These are phyloP conservation scores for Hypoxylon sp. DNA, from an alignment of 2,329 filamentous ascomycete genomes.

Conservation along the genomic window DNA sequence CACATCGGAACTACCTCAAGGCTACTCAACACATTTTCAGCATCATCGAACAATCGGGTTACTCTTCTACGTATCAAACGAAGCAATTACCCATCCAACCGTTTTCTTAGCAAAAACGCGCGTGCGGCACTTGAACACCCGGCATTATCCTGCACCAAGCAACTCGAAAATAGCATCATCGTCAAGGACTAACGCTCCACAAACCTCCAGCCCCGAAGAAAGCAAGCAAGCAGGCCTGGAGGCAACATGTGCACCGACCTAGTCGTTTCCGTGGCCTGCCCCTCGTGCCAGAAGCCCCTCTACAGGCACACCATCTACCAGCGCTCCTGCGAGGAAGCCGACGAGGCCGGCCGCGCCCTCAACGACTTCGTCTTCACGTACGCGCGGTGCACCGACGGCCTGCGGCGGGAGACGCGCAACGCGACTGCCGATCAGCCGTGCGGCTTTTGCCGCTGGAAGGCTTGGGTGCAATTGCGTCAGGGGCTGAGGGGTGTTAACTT, in stretches of 20 bases:
- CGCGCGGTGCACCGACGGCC: conserved; percentile 13
- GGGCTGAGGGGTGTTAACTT: conserved; percentile 3
- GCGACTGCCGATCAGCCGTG: conserved; percentile 2
- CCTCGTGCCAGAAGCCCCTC: conserved; percentile 6
- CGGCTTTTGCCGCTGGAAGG: conserved; percentile 34
- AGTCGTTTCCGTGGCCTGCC: conserved; percentile 10
- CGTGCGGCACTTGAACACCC: not conserved
- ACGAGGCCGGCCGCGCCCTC: conserved; percentile 1
- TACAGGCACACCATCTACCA: conserved; percentile 19
- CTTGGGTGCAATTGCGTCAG: conserved; percentile 15
- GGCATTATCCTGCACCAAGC: not conserved
- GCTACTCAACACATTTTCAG: not conserved
- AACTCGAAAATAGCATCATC: not conserved
- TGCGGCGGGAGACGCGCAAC: conserved; percentile 9
- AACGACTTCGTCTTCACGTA: conserved; percentile 3
- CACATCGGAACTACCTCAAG: not conserved
- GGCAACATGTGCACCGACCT: conserved; percentile 30
- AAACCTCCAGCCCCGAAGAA: not conserved
- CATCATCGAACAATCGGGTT: not conserved
- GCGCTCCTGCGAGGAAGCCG: conserved; percentile 20
- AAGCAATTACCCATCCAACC: not conserved
- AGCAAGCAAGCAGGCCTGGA: not conserved
- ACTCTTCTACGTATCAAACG: not conserved
- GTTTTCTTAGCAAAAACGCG: not conserved
- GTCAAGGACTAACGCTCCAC: not conserved